These are phyloP conservation scores for Trypanosoma platydactyli DNA, from an alignment of 208 protist species.

Conservation along the genomic window DNA sequence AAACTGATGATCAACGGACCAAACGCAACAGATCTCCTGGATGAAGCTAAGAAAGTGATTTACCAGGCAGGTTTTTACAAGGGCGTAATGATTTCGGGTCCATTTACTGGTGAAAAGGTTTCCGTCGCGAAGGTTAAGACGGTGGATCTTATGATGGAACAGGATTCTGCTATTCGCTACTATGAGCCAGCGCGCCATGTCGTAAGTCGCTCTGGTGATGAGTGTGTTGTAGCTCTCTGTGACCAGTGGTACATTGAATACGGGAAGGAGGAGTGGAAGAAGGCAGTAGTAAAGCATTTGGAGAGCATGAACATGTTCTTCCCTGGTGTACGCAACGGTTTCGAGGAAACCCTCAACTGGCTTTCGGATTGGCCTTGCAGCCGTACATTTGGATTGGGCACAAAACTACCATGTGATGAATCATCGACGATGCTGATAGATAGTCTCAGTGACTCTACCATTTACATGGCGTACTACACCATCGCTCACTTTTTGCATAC, in stretches of 20 bases:
- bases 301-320: constrained; percentile 93
- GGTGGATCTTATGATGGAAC: constrained; percentile 73
- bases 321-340: constrained; percentile 90
- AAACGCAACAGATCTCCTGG: constrained; percentile 95
- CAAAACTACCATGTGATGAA: constrained; percentile 96
- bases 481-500: constrained; percentile 97
- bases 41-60: constrained; percentile 96
- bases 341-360: constrained; percentile 96
- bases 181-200: constrained; percentile 97
- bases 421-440: constrained; percentile 97
- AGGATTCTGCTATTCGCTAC: constrained; percentile 90
- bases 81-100: constrained; percentile 89
- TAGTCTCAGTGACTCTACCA: constrained; percentile 99
- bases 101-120: constrained; percentile 84
- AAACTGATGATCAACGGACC: constrained; percentile 96
- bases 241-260: constrained; percentile 99
- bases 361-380: constrained; percentile 99
- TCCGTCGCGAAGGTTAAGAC: constrained; percentile 94
- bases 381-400: constrained; percentile 99
- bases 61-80: constrained; percentile 99
- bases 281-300: constrained; percentile 83
- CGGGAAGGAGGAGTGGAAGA: constrained; percentile 97
- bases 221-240: constrained; percentile 98
- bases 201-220: constrained; percentile 98
- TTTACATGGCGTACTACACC: constrained; percentile 99